These are phyloP conservation scores for Paraconiothyrium brasiliense DNA, from an alignment of 2,329 filamentous ascomycete genomes.

Conservation along the genomic window DNA sequence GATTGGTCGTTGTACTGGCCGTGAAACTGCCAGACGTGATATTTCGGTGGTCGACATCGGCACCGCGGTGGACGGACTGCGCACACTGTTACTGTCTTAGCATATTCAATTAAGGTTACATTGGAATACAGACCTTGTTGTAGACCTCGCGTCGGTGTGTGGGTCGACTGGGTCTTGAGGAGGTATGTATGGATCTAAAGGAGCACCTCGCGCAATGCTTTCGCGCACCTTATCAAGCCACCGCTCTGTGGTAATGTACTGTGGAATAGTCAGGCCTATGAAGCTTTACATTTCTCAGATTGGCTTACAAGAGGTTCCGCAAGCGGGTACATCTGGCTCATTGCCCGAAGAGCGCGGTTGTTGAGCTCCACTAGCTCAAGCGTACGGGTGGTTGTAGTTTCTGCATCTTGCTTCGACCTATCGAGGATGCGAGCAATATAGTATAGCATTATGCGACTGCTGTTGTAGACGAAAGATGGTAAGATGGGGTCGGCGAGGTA, in stretches of 20 bases:
- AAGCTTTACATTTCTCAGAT: not conserved
- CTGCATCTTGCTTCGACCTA: conserved; percentile 35
- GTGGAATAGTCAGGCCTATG: not conserved
- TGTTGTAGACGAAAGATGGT: conserved; percentile 46
- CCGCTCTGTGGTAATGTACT: conserved; percentile 41
- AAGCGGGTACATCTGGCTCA: conserved; percentile 44
- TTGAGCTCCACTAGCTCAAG: conserved; percentile 44
- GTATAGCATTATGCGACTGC: conserved; percentile 46
- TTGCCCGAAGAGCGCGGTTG: conserved; percentile 41
- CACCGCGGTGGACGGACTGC: not conserved
- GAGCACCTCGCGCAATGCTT: conserved; percentile 37
- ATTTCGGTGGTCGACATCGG: not conserved
- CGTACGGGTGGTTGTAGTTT: conserved; percentile 36
- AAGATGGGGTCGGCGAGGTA: conserved; percentile 46
- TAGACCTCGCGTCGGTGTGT: conserved; percentile 26
- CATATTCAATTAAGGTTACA: conserved; percentile 18
- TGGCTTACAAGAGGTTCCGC: conserved; percentile 34
- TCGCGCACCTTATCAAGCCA: conserved; percentile 44
- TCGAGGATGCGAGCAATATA: conserved; percentile 44
- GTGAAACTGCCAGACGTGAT: not conserved
- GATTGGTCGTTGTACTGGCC: not conserved
- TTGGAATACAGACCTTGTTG: conserved; percentile 23
- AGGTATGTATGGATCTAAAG: conserved; percentile 39
- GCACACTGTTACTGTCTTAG: conserved; percentile 17
- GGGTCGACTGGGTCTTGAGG: conserved; percentile 40